Percentiles rank a stretch among this genome's conserved stretches.
Evolutionary conservation across 106 monocot genomes (phyloP).

Genomic region (Vanilla planifolia): DNA sequence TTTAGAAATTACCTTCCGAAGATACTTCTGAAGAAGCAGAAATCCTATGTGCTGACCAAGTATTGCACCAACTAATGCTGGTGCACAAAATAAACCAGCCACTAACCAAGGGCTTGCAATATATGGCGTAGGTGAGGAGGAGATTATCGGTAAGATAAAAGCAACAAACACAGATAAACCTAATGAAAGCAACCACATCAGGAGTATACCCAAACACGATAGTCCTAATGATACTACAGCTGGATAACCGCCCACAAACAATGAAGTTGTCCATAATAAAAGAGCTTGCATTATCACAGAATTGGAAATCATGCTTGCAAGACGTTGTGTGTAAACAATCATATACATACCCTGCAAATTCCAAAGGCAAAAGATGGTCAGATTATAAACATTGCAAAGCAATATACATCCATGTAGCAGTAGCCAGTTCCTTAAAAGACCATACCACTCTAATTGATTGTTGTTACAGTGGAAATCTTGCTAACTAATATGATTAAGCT

Average conservation of each 20-base stretch:
- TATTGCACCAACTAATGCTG: conserved; percentile 80
- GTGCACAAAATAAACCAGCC: conserved; percentile 82
- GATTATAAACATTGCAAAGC: background rate
- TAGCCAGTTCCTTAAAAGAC: background rate
- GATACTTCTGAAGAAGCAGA: conserved; percentile 50
- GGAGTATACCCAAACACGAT: conserved; percentile 55
- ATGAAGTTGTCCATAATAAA: conserved; percentile 70
- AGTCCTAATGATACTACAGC: conserved; percentile 55
- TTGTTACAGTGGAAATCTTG: too few species aligned
- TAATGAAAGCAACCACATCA: conserved; percentile 78
- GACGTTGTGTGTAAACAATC: conserved; percentile 63
- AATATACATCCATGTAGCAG: background rate
- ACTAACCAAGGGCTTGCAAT: conserved; percentile 77
- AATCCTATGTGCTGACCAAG: conserved; percentile 90
- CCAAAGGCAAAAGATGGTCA: background rate
- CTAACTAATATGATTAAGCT: too few species aligned
- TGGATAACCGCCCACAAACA: conserved; percentile 68
- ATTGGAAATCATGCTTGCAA: conserved; percentile 74
- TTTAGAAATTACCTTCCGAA: conserved; percentile 23
- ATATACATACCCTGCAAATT: conserved; percentile 84
- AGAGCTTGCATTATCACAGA: conserved; percentile 83
- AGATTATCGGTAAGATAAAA: conserved; percentile 51
- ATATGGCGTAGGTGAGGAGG: conserved; percentile 63
- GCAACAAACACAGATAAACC: conserved; percentile 57
- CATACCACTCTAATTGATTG: too few species aligned